These are phyloP conservation scores for Fusarium pseudograminearum DNA, from an alignment of 2,329 filamentous ascomycete genomes.

Conservation along the genomic window DNA sequence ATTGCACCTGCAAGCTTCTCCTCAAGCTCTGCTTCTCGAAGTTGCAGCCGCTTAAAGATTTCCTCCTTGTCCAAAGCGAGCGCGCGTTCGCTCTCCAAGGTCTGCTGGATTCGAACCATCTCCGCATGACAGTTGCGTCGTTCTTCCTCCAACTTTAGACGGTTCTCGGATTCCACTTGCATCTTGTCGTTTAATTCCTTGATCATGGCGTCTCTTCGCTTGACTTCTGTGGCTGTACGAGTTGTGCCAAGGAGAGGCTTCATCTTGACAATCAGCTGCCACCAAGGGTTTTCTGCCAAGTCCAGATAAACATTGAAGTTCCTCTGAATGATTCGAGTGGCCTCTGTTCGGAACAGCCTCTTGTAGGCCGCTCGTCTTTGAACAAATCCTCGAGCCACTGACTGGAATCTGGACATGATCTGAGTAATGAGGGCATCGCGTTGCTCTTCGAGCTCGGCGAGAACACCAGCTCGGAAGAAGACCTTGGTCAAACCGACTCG, in stretches of 20 bases:
- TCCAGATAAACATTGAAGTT: slow-evolving; percentile 95
- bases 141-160: slow-evolving; percentile 89
- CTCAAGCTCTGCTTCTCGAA: slow-evolving; percentile 89
- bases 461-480: slow-evolving; percentile 95
- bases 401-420: slow-evolving; percentile 94
- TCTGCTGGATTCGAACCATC: slow-evolving; percentile 90
- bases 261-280: slow-evolving; percentile 95
- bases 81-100: slow-evolving; percentile 94
- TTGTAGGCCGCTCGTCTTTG: slow-evolving; percentile 92
- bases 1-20: slow-evolving; percentile 94
- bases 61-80: slow-evolving; percentile 97
- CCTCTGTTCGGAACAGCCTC: slow-evolving; percentile 91
- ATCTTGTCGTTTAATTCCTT: slow-evolving; percentile 87
- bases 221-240: slow-evolving; percentile 90
- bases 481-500: slow-evolving; percentile 96
- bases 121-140: slow-evolving; percentile 87
- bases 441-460: slow-evolving; percentile 96
- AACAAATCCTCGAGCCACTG: slow-evolving; percentile 88
- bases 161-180: slow-evolving; percentile 78
- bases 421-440: slow-evolving; percentile 92
- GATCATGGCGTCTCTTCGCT: slow-evolving; percentile 94
- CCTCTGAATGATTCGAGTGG: slow-evolving; percentile 91
- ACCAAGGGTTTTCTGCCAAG: slow-evolving; percentile 95
- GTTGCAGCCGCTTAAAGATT: slow-evolving; percentile 95
- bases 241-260: slow-evolving; percentile 93